Base-by-base conservation (phyloP, 2,329 filamentous ascomycete species). In the Cryphonectria parasitica region DNA sequence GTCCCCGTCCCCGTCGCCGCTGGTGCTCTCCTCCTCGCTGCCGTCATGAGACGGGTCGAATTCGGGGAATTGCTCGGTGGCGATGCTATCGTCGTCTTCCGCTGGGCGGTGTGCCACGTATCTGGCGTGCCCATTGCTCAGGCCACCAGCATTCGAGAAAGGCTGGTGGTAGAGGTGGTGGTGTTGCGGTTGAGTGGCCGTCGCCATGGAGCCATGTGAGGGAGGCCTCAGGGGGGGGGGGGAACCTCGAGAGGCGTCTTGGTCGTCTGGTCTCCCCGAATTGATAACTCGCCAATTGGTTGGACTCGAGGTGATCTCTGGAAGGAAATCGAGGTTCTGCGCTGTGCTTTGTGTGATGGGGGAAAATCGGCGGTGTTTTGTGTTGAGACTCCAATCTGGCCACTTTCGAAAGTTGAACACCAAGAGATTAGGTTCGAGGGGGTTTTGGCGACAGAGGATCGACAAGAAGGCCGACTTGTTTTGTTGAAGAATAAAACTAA, bases 141-240 rank as follows among this genome's bases (percentile, higher is more conserved):
- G 56, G 69, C 69, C 41, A 67, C 61, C 41, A 65, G 54, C 45
- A 49, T 67, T 43, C 39, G 54, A 52, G 63, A 66, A 67, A 22
- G 65, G 64, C 56, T 67, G 65, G 43, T 72, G 71, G 60, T 58
- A 31, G 13, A 31, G 36, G 36, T 71, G 71, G 45, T 56, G 39
- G 10, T 31, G 49, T 60, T 54, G 39, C 19, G 41, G 49, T 43
- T 66, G 52, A 34, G 67, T 64, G 49, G 67, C 66, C 45, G 72
- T 69, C 56, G 72, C 72, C 72, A 73, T 73, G 70, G 64, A 73
- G 67, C 72, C 72, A 73, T 73, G 52, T 61, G 70, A 22, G 41
- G 52, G 65, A 68, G 71, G 69, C 71, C 71, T 64, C 69, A 39
- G 19, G n/a, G 13, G 41, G 68, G 52, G 13, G 36, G 36, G 39